phyloP scores from a whole-genome alignment of 2,329 filamentous ascomycete genomes.

The Exophiala bonariae region DNA sequence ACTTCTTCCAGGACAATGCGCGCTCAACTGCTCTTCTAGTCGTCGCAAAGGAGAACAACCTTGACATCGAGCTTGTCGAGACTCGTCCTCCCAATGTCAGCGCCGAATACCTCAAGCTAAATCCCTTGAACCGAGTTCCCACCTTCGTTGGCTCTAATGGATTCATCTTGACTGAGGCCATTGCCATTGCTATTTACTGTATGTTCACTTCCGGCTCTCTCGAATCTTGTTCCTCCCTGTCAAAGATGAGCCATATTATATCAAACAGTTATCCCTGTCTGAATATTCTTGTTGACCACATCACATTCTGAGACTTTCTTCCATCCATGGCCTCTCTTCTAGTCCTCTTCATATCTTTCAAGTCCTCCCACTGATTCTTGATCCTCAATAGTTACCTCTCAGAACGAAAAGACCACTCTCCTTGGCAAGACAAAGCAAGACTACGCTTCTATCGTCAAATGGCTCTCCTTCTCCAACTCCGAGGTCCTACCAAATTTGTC shows the following conservation, averaged over 20 bases:
- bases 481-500: conserved; percentile 75
- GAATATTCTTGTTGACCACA: conserved; percentile 87
- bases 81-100: conserved; percentile 64
- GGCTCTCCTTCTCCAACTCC: conserved; percentile 95
- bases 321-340: conserved; percentile 6
- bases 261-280: conserved; percentile 98
- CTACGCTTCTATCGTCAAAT: conserved; percentile 96
- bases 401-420: conserved; percentile 99
- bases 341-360: conserved; percentile 23
- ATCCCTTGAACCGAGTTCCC: conserved; percentile 86
- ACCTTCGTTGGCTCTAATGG: conserved; percentile 91
- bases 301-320: conserved; percentile 73
- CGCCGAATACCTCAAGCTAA: conserved; percentile 79
- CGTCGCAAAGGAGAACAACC: conserved; percentile 95
- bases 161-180: conserved; percentile 82
- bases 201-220: conserved; percentile 55
- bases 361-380: conserved; percentile 10
- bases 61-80: conserved; percentile 84
- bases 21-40: conserved; percentile 62
- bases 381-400: conserved; percentile 75
- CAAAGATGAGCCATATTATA: conserved; percentile 70
- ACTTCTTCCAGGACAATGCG: conserved; percentile 26
- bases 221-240: conserved; percentile 18
- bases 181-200: conserved; percentile 98
- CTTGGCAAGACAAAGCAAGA: conserved; percentile 99